Evolutionary conservation across 176 grass and related monocot genomes (phyloP).

Genomic region (Cenchrus fungigraminus): DNA sequence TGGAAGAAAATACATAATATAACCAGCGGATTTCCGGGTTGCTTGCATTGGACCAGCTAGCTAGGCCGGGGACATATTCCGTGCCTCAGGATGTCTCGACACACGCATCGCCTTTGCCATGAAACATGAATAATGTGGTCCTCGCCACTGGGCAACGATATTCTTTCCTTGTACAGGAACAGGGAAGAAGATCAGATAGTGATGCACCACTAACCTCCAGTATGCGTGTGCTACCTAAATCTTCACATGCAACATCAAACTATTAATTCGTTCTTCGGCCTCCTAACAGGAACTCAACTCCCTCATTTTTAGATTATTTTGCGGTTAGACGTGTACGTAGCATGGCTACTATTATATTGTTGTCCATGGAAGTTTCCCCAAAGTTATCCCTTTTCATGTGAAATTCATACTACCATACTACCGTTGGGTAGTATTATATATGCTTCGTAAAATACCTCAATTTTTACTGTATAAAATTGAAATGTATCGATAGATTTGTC

Average conservation of each 20-base stretch:
- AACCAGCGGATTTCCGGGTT: not conserved
- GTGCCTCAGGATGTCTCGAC: conserved; percentile 16
- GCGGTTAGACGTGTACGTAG: not conserved
- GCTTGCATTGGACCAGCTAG: not conserved
- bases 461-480: not conserved
- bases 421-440: too few relatives aligned
- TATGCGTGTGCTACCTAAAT: not conserved
- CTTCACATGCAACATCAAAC: not conserved
- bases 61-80: conserved; percentile 23
- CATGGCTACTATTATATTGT: not conserved
- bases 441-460: too few relatives aligned
- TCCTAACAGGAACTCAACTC: not conserved
- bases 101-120: conserved; percentile 16
- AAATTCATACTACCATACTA: not conserved
- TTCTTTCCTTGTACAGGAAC: conserved; percentile 8
- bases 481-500: not conserved
- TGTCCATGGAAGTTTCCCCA: not conserved
- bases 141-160: not conserved
- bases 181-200: conserved; percentile 31
- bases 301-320: not conserved
- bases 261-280: not conserved
- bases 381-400: not conserved
- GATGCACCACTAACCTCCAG: conserved; percentile 37
- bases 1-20: not conserved
- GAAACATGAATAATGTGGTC: conserved; percentile 5